A percentile compares a stretch with the other conserved stretches of the same genome.
Evolutionary conservation across 768 basidiomycete genomes (phyloP).

Genomic region (Stropharia rugosoannulata): DNA sequence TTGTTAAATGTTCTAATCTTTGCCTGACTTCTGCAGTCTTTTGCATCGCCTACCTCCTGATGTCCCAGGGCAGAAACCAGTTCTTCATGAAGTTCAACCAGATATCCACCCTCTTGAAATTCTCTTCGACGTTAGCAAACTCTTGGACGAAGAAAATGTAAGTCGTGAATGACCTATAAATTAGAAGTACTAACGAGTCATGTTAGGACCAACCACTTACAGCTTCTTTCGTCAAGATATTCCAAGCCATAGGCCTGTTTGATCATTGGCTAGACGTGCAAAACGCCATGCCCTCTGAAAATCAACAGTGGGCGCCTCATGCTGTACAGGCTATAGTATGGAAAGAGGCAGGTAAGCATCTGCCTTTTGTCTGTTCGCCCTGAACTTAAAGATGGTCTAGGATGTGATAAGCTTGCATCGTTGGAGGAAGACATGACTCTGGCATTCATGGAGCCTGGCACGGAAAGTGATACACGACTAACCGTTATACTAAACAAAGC

Average conservation of each 20-base stretch:
- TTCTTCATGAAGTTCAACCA: slow-evolving; percentile 72
- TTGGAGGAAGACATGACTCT: slow-evolving; percentile 72
- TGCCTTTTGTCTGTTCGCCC: neutral
- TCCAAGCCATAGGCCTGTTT: slow-evolving; percentile 65
- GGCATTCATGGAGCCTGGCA: slow-evolving; percentile 58
- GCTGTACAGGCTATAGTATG: slow-evolving; percentile 74
- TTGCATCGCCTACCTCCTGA: slow-evolving; percentile 66
- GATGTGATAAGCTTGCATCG: slow-evolving; percentile 61
- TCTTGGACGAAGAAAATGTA: slow-evolving; percentile 68
- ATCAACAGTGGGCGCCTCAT: slow-evolving; percentile 72
- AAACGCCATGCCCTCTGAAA: slow-evolving; percentile 44
- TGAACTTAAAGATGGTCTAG: slow-evolving; percentile 34
- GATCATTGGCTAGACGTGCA: slow-evolving; percentile 71
- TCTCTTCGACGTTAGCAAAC: slow-evolving; percentile 73
- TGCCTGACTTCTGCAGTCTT: slow-evolving; percentile 42
- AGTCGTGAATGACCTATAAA: neutral
- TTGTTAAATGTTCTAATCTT: neutral
- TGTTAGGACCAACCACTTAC: slow-evolving; percentile 68
- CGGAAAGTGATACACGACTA: slow-evolving; percentile 61
- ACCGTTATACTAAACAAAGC: slow-evolving; percentile 64
- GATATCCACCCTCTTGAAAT: slow-evolving; percentile 76
- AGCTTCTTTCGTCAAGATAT: slow-evolving; percentile 66
- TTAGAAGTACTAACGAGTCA: neutral
- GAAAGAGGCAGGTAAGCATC: slow-evolving; percentile 58
- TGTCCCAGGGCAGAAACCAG: slow-evolving; percentile 43